Evolutionary conservation across 306 rosid genomes (phyloP).

Genomic region (Begonia fuchsioides): DNA sequence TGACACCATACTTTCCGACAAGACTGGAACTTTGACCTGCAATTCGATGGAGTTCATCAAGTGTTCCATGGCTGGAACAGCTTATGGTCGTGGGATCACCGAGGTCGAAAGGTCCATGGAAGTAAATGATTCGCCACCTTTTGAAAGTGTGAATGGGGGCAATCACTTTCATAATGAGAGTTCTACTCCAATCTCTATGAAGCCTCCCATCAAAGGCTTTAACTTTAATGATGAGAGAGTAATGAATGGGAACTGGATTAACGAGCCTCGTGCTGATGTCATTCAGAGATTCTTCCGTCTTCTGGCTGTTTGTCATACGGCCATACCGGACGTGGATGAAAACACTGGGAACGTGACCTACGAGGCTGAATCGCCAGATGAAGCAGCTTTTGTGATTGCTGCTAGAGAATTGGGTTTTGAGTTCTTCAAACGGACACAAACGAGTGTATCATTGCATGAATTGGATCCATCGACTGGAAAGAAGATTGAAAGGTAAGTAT

Average conservation of each 20-base stretch:
- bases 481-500: conserved; percentile 54
- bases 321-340: conserved; percentile 81
- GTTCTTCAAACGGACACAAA: conserved; percentile 81
- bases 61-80: conserved; percentile 83
- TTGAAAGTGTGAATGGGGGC: conserved; percentile 15
- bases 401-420: conserved; percentile 91
- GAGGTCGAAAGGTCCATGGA: conserved; percentile 70
- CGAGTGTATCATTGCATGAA: conserved; percentile 58
- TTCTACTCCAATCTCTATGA: conserved; percentile 11
- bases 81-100: conserved; percentile 77
- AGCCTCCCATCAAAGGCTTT: conserved; percentile 59
- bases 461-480: conserved; percentile 51
- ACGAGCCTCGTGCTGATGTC: conserved; percentile 50
- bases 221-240: conserved; percentile 78
- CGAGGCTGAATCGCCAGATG: conserved; percentile 98
- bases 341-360: conserved; percentile 47
- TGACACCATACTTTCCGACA: conserved; percentile 87
- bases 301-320: conserved; percentile 88
- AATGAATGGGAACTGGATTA: conserved; percentile 80
- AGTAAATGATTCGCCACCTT: conserved; percentile 23
- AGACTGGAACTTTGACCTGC: conserved; percentile 96
- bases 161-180: background rate
- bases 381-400: conserved; percentile 95
- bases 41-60: conserved; percentile 97
- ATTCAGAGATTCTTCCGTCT: conserved; percentile 57